Percentiles rank a stretch among this genome's conserved stretches.
These are phyloP conservation scores for Ambrosiella xylebori DNA, from an alignment of 2,329 filamentous ascomycete species.

Conservation along the genomic window DNA sequence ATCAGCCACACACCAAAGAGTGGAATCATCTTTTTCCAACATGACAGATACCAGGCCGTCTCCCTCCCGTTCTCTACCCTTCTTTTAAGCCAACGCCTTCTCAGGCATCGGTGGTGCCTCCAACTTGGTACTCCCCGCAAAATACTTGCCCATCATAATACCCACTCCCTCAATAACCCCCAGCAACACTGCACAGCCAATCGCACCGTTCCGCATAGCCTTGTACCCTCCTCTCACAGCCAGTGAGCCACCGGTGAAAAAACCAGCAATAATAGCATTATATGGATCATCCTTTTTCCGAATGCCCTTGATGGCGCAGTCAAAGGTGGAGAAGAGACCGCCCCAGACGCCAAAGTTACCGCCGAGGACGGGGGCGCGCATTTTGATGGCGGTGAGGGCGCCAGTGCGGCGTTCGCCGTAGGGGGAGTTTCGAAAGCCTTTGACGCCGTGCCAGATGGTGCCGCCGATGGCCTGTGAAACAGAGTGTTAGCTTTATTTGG, in stretches of 20 bases:
- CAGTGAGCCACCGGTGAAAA: constrained; percentile 85
- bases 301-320: constrained; percentile 89
- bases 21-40: neutral
- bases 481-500: constrained; percentile 13
- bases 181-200: constrained; percentile 84
- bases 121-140: constrained; percentile 73
- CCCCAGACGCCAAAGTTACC: constrained; percentile 99
- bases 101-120: constrained; percentile 32
- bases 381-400: constrained; percentile 92
- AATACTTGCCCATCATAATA: constrained; percentile 88
- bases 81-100: constrained; percentile 19
- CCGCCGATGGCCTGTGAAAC: constrained; percentile 48
- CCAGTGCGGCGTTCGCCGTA: constrained; percentile 93
- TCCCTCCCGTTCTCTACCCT: neutral
- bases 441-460: constrained; percentile 91
- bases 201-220: constrained; percentile 85
- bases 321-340: constrained; percentile 86
- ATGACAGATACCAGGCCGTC: too few species aligned
- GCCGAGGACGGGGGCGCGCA: constrained; percentile 83
- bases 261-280: constrained; percentile 94
- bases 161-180: constrained; percentile 96
- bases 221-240: constrained; percentile 83
- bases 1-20: neutral
- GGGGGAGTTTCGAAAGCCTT: constrained; percentile 77
- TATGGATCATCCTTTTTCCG: constrained; percentile 95